Evolutionary conservation across 164 flowering plant genomes (phyloP).

Genomic region (Macadamia integrifolia): DNA sequence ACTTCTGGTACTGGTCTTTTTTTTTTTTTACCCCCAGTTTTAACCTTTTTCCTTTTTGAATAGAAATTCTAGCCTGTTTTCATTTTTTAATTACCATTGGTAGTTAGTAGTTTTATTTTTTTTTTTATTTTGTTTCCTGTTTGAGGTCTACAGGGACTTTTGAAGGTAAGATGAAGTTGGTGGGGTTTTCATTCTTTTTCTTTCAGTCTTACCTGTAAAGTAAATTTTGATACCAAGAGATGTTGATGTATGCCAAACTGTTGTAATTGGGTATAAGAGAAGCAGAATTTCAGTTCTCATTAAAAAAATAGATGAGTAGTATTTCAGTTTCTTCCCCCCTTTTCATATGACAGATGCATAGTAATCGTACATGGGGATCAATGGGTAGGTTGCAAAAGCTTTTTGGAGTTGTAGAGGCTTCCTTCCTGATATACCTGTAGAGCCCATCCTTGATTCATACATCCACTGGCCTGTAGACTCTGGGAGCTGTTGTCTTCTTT

Average conservation of each 20-base stretch:
- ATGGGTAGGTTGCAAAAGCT: too few species aligned
- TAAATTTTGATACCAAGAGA: conserved; percentile 42
- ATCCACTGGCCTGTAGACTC: too few species aligned
- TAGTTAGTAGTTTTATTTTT: conserved; percentile 11
- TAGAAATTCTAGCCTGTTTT: background rate
- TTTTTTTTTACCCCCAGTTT: background rate
- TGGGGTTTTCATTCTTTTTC: conserved; percentile 22
- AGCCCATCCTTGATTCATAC: too few species aligned
- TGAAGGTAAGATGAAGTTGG: conserved; percentile 39
- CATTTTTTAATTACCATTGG: background rate
- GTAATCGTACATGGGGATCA: too few species aligned
- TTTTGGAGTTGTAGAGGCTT: too few species aligned
- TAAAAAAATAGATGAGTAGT: too few species aligned
- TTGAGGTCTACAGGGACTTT: conserved; percentile 19
- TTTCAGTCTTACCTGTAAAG: conserved; percentile 49
- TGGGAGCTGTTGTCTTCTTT: too few species aligned
- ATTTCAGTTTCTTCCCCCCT: too few species aligned
- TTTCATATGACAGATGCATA: too few species aligned
- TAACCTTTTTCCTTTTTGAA: background rate
- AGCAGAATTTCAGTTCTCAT: conserved; percentile 8
- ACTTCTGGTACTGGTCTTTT: conserved; percentile 13
- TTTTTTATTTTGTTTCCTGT: conserved; percentile 14
- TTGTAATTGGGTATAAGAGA: conserved; percentile 41
- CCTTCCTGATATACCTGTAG: too few species aligned
- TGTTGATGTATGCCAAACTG: conserved; percentile 21